Base-by-base conservation (phyloP, 164 flowering plant species). In the Tinospora cordifolia region DNA sequence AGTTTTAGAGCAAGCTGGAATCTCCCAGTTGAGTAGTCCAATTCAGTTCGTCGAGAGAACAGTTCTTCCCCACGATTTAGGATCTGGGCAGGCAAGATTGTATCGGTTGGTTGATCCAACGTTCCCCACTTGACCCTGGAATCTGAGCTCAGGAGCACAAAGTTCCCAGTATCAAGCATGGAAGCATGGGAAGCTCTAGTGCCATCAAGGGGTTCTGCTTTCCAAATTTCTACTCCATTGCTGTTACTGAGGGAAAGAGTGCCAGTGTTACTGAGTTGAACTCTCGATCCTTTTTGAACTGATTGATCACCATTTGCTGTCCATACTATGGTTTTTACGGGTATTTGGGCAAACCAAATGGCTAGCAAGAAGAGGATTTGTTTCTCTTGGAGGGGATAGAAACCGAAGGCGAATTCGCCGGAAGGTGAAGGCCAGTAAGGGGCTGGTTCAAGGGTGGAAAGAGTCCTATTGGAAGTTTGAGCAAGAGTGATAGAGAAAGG, bases 101-200 rank as follows among this genome's bases (percentile, higher is more conserved):
- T 86, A 39, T 84, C 86, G 0, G 86, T 79, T 0, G 84, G 83
- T 1, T 69, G 2, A 15, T 71, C 57, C 62, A 81, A 81, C 24
- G 75, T 79, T 69, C 66, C 68, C 83, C 83, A 81, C 65, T 27
- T 5, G 36, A 24, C 17, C 2, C 1, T 65, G 21, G 72, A 65
- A 9, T 74, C 65, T 14, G 14, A 3, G 64, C 70, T 19, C 0
- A 39, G 39, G 21, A 84, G 71, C 24, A 81, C 76, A 30, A 86
- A 79, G 68, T 86, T 86, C 21, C 88, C 88, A 0, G 72, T 75
- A 34, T 86, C 84, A 21, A 79, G 86, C 84, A 86, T 75, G 27
- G 81, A 74, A 9, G 80, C 87, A 40, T 72, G 64, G 59, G 73
- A 41, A 2, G 58, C 80, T 8, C n/a, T 13, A 9, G 67, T 67